Conservation (phyloP, 2,329 filamentous ascomycete species). For the Colletotrichum eleusines region DNA sequence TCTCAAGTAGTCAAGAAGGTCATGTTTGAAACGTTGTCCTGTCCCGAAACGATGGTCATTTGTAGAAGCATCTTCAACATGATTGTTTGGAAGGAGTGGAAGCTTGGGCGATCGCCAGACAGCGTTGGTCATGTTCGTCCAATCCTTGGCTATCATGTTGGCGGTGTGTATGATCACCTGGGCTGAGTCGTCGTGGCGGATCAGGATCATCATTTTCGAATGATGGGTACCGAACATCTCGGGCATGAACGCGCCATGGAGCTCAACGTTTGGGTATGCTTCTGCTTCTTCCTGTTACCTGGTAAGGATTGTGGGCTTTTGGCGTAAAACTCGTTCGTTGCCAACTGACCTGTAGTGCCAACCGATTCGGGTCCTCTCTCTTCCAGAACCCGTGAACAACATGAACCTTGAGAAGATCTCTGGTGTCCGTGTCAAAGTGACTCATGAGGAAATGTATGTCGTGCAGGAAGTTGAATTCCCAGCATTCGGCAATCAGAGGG, state of each 20-base stretch:
- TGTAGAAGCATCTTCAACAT: not conserved
- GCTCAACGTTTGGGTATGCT: slow-evolving; percentile 74
- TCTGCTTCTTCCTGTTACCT: slow-evolving; percentile 67
- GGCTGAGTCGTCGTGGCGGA: slow-evolving; percentile 80
- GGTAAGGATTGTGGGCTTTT: slow-evolving; percentile 28
- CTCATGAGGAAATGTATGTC: slow-evolving; percentile 68
- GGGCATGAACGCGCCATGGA: slow-evolving; percentile 82
- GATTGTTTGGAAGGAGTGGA: slow-evolving; percentile 56
- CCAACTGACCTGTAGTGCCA: slow-evolving; percentile 66
- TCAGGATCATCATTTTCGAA: slow-evolving; percentile 87
- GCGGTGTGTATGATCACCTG: slow-evolving; percentile 90
- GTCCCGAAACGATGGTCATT: slow-evolving; percentile 24
- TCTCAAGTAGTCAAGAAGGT: slow-evolving; percentile 78
- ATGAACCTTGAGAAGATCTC: slow-evolving; percentile 63
- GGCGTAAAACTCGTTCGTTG: too few relatives aligned
- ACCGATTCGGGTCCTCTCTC: slow-evolving; percentile 70
- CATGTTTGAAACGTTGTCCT: slow-evolving; percentile 79
- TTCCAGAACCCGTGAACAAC: slow-evolving; percentile 75
- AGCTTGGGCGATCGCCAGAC: slow-evolving; percentile 83
- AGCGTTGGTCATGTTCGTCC: slow-evolving; percentile 88
- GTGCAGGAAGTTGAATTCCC: slow-evolving; percentile 78
- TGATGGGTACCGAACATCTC: slow-evolving; percentile 90
- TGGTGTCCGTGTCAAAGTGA: slow-evolving; percentile 65
- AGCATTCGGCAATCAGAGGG: slow-evolving; percentile 78
- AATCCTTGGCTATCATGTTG: slow-evolving; percentile 91